Conservation (phyloP, 1,284 basidiomycete genomes). For the Moesziomyces parantarcticus region DNA sequence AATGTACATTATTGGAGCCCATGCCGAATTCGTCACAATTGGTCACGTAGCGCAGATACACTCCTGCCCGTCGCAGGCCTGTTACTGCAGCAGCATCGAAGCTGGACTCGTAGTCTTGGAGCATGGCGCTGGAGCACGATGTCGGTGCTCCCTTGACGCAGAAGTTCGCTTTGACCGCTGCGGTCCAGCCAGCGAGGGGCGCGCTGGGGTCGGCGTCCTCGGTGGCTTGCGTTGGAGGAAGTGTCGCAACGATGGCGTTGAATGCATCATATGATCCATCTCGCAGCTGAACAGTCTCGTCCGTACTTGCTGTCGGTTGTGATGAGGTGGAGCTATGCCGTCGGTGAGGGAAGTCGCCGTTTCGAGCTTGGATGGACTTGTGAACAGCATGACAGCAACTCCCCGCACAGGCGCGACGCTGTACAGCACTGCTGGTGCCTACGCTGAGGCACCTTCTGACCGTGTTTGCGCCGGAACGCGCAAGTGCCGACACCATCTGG, state of each 20-base stretch:
- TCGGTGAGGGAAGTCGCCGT: not conserved
- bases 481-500: not conserved
- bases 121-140: slow-evolving; percentile 60
- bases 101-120: slow-evolving; percentile 76
- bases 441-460: slow-evolving; percentile 15
- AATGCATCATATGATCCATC: slow-evolving; percentile 43
- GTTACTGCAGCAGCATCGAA: slow-evolving; percentile 88
- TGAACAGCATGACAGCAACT: slow-evolving; percentile 11
- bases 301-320: not conserved
- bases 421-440: slow-evolving; percentile 13
- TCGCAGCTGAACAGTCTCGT: not conserved
- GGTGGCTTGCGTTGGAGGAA: not conserved
- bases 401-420: slow-evolving; percentile 12
- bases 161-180: slow-evolving; percentile 65
- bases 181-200: slow-evolving; percentile 50
- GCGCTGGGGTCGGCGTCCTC: not conserved
- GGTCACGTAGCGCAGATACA: slow-evolving; percentile 83
- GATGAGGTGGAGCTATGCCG: not conserved
- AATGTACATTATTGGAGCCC: slow-evolving; percentile 72
- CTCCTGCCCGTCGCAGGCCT: slow-evolving; percentile 76
- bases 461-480: not conserved
- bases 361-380: too few relatives aligned
- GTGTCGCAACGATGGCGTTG: slow-evolving; percentile 35
- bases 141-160: slow-evolving; percentile 45
- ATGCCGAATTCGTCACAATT: slow-evolving; percentile 99